Conservation (phyloP, 805 yeast species). For the Barnettozyma vustinii region DNA sequence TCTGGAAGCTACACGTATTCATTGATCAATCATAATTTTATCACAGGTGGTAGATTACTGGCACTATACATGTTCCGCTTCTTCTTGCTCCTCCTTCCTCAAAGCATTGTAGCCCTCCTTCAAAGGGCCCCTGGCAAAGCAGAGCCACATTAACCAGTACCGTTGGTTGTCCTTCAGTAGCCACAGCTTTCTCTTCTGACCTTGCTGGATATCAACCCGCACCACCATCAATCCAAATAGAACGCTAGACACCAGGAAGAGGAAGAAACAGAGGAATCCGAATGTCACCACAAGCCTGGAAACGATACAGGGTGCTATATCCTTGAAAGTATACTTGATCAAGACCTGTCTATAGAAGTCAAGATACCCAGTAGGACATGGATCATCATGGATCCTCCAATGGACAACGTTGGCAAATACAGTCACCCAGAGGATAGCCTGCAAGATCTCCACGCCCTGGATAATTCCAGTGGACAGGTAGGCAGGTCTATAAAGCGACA, state of each 20-base stretch:
- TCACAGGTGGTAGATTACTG: not conserved
- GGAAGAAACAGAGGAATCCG: not conserved
- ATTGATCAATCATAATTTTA: not conserved
- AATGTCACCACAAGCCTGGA: not conserved
- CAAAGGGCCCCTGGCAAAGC: not conserved
- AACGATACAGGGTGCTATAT: not conserved
- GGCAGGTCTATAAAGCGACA: not conserved
- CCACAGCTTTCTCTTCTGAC: not conserved
- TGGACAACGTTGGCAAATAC: not conserved
- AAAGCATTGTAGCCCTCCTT: not conserved
- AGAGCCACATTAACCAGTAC: slow-evolving; percentile 1
- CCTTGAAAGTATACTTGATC: not conserved
- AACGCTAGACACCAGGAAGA: not conserved
- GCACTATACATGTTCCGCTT: not conserved
- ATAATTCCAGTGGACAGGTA: slow-evolving; percentile 1
- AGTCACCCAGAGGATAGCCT: not conserved
- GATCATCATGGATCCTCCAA: not conserved
- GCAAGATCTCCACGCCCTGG: not conserved
- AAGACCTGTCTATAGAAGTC: not conserved
- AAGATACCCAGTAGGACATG: not conserved
- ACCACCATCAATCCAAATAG: not conserved
- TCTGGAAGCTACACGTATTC: not conserved
- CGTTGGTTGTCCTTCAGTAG: not conserved
- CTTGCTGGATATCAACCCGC: not conserved
- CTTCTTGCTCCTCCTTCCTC: not conserved